These are phyloP conservation scores for Amanita jacksonii DNA, from an alignment of 768 basidiomycete genomes.

Conservation along the genomic window DNA sequence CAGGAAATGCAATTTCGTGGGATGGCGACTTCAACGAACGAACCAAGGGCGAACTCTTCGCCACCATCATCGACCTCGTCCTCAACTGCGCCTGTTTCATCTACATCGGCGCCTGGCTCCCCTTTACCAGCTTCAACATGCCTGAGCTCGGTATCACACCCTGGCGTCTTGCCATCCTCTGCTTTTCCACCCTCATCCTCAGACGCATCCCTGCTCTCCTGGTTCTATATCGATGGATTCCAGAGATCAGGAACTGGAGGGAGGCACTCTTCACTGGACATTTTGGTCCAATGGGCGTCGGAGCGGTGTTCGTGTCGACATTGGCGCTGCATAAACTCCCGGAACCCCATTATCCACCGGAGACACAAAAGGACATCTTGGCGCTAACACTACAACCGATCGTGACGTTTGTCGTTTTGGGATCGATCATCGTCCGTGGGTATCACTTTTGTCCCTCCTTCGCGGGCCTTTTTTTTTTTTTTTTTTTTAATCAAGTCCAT, in stretches of 20 bases:
- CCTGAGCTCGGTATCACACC: conserved; percentile 53
- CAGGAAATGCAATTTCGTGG: conserved; percentile 87
- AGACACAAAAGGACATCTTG: conserved; percentile 63
- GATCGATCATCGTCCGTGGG: conserved; percentile 78
- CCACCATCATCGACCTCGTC: conserved; percentile 84
- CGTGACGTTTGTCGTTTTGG: conserved; percentile 79
- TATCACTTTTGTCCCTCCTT: not conserved
- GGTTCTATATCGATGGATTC: conserved; percentile 72
- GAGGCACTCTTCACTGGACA: conserved; percentile 91
- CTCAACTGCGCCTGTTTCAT: conserved; percentile 75
- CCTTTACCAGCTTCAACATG: conserved; percentile 48
- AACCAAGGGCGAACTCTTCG: conserved; percentile 80
- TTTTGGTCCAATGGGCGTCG: conserved; percentile 92
- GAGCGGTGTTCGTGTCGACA: conserved; percentile 81
- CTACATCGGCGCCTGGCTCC: conserved; percentile 84
- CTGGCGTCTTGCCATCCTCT: conserved; percentile 62
- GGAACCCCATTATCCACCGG: conserved; percentile 46
- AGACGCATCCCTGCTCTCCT: conserved; percentile 78
- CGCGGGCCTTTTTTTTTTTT: not conserved
- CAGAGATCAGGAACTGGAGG: conserved; percentile 75
- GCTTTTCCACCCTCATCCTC: conserved; percentile 58
- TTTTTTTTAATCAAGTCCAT: not conserved
- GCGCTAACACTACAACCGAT: conserved; percentile 69
- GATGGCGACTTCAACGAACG: conserved; percentile 76
- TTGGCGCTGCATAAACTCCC: conserved; percentile 59